phyloP scores from a whole-genome alignment of 768 basidiomycete genomes.

The Calocera cornea region DNA sequence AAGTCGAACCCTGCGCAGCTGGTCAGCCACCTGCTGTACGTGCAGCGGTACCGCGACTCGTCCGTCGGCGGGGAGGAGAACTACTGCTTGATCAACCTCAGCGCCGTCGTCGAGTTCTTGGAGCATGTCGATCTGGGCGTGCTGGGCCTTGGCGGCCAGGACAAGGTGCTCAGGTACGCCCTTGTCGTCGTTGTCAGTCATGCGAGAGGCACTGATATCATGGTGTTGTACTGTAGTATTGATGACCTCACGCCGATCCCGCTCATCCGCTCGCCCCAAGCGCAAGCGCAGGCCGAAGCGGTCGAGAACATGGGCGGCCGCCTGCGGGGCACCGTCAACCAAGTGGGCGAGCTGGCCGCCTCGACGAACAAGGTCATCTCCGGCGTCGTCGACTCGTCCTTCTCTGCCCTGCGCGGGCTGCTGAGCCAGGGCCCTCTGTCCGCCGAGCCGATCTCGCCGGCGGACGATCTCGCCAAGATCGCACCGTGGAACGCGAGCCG shows the following conservation, averaged over 20 bases:
- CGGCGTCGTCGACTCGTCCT: constrained; percentile 82
- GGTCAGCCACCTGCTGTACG: constrained; percentile 45
- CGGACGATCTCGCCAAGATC: constrained; percentile 19
- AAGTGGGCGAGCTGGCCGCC: constrained; percentile 51
- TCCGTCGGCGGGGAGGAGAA: constrained; percentile 69
- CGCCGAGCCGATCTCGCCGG: constrained; percentile 19
- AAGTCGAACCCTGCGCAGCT: constrained; percentile 79
- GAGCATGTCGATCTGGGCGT: constrained; percentile 82
- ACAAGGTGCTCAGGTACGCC: constrained; percentile 41
- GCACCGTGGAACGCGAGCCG: constrained; percentile 33
- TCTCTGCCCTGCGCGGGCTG: constrained; percentile 70
- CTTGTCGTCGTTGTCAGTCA: background rate
- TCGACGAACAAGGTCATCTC: constrained; percentile 65
- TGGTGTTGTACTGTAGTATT: too few relatives aligned
- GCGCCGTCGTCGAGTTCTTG: constrained; percentile 91
- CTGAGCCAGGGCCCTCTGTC: constrained; percentile 25
- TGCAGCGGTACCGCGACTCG: constrained; percentile 45
- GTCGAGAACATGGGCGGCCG: constrained; percentile 24
- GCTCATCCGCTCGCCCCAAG: constrained; percentile 30
- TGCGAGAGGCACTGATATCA: background rate
- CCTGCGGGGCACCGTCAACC: constrained; percentile 62
- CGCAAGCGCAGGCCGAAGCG: background rate
- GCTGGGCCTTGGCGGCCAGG: constrained; percentile 42
- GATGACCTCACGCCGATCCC: constrained; percentile 74
- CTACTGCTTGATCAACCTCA: constrained; percentile 86